Percentiles rank a stretch among this genome's conserved stretches.
Evolutionary conservation across 805 yeast genomes (phyloP).

Genomic region (Phaffomyces thermotolerans): DNA sequence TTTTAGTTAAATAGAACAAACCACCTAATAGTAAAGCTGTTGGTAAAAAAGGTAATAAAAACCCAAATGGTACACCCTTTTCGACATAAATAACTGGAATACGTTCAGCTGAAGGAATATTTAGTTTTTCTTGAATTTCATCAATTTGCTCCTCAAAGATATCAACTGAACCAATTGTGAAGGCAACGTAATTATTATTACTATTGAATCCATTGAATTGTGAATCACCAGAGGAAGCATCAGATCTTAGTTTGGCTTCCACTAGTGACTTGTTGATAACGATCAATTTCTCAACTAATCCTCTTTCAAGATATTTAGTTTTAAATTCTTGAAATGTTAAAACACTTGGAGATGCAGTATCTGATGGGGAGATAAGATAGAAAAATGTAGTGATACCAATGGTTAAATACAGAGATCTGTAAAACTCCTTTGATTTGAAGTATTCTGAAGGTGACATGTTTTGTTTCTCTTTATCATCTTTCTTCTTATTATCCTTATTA

Average conservation of each 20-base stretch:
- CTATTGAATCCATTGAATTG: constrained; percentile 31
- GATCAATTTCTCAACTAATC: constrained; percentile 62
- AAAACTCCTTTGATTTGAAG: constrained; percentile 36
- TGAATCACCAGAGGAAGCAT: constrained; percentile 51
- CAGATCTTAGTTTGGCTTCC: constrained; percentile 32
- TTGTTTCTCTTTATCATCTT: constrained; percentile 18
- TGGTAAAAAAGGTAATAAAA: constrained; percentile 68
- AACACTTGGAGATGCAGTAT: constrained; percentile 20
- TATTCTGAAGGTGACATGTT: constrained; percentile 28
- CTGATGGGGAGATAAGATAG: constrained; percentile 26
- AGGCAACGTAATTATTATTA: constrained; percentile 38
- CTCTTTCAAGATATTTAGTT: constrained; percentile 63
- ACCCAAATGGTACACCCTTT: constrained; percentile 55
- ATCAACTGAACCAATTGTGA: constrained; percentile 85
- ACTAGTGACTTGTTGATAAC: constrained; percentile 77
- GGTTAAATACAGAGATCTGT: constrained; percentile 31
- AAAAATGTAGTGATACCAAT: constrained; percentile 32
- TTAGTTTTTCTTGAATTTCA: constrained; percentile 59
- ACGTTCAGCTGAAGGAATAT: constrained; percentile 61
- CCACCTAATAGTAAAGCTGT: constrained; percentile 79
- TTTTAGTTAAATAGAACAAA: constrained; percentile 36
- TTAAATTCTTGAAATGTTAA: constrained; percentile 91
- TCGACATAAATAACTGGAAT: constrained; percentile 74
- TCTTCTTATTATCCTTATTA: neutral
- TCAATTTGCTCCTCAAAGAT: constrained; percentile 79